Base-by-base conservation (phyloP, 192 early-diverging fungal genomes). In the Backusella luteola region DNA sequence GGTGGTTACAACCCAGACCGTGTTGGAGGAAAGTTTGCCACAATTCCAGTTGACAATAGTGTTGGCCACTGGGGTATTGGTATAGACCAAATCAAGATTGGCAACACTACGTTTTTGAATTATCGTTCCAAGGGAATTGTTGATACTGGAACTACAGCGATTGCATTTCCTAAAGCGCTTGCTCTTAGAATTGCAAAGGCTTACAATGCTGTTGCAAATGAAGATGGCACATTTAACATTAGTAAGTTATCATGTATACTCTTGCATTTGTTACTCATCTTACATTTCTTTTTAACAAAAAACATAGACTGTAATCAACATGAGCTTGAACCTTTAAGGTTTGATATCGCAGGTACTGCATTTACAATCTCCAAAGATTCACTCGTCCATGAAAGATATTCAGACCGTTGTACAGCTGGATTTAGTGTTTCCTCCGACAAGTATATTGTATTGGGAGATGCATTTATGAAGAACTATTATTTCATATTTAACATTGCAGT, bases 131-230 rank as follows among this genome's bases (percentile, higher is more conserved):
- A 29, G 4, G 85, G 81, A 29, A 89, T 92, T 66, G 34, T 92
- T 44, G 89, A 91, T 68, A 90, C 88, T 11, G 91, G 91, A 56
- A 89, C 90, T 19, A 91, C 87, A 29, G 71, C 90, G 17, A 81
- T 92, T 71, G 81, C 88, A 26, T 83, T 92, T 76, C 29, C 77
- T 52, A 34, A 68, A 66, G 17, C 67, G 4, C 29, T 73, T 6
- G 77, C 77, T 41, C 67, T 44, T 56, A 36, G 26, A 7, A 14
- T 78, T 26, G 66, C 77, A 36, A 36, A 68, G 15, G 11, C 36
- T 8, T 73, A 71, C 9, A 69, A 69, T 32, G 77, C 63, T 66
- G 53, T 46, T 35, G 63, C 46, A 34, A 78, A 67, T 23, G 71
- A 59, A n/a, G 77, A 73, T 39, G 71, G 71, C 17, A 44, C 69